These are phyloP conservation scores for Diacronema lutheri DNA, from an alignment of 78 protist genomes.

Conservation along the genomic window DNA sequence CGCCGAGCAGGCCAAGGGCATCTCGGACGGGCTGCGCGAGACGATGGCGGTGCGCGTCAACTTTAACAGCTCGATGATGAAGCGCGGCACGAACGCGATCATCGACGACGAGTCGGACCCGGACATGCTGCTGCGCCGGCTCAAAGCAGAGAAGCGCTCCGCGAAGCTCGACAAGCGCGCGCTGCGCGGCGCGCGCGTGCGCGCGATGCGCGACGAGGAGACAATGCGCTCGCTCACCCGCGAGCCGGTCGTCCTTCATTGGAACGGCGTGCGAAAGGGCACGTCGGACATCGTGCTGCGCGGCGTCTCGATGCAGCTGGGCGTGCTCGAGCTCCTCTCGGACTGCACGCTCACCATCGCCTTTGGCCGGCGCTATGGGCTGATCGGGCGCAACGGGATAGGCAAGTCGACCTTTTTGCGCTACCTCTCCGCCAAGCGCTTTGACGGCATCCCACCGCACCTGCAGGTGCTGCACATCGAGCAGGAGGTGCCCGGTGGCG, in stretches of 20 bases:
- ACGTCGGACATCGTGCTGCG: not conserved
- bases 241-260: conserved; percentile 13
- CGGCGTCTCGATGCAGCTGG: not conserved
- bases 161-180: not conserved
- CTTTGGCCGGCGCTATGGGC: conserved; percentile 66
- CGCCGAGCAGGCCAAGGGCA: no score
- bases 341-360: not conserved
- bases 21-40: no score
- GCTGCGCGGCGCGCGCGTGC: not conserved
- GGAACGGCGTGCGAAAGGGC: not conserved
- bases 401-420: conserved; percentile 88
- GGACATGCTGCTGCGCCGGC: no score
- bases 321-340: not conserved
- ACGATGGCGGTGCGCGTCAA: no score
- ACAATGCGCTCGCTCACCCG: not conserved
- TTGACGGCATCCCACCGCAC: conserved; percentile 58
- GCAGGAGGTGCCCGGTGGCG: conserved; percentile 76
- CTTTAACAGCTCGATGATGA: no score
- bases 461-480: conserved; percentile 81
- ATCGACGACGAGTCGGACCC: no score
- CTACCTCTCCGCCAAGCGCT: conserved; percentile 61
- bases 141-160: no score
- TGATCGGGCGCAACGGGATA: conserved; percentile 85
- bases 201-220: not conserved
- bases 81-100: no score